A percentile compares a stretch with the other conserved stretches of the same genome.
Conservation (phyloP, 116 monocot species). For the Dioscorea cayenensis region DNA sequence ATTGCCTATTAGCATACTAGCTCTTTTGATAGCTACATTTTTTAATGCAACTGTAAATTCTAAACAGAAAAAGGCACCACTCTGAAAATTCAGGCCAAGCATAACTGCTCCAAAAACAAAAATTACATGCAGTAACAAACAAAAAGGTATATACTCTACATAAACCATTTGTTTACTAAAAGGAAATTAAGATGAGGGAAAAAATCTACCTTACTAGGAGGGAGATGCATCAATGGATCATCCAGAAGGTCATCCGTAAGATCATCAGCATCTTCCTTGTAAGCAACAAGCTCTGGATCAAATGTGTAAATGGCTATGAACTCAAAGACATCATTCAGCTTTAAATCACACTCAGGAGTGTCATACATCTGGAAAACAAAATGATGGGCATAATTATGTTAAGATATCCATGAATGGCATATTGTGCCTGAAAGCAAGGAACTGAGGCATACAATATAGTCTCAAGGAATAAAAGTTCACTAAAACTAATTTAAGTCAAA, state of each 20-base stretch:
- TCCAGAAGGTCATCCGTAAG: constrained; percentile 56
- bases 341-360: constrained; percentile 53
- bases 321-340: constrained; percentile 86
- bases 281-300: constrained; percentile 62
- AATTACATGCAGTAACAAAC: not conserved
- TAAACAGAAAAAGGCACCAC: no score
- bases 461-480: not conserved
- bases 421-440: no score
- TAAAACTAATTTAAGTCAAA: not conserved
- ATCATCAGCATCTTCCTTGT: constrained; percentile 42
- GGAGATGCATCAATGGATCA: constrained; percentile 56
- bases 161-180: not conserved
- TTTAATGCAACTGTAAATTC: no score
- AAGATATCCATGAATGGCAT: no score
- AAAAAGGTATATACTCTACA: not conserved
- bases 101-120: no score
- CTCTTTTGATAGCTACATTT: no score
- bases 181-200: not conserved
- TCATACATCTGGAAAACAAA: constrained; percentile 61
- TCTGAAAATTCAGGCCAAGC: no score
- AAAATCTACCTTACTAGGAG: constrained; percentile 70
- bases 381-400: constrained; percentile 1
- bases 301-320: constrained; percentile 96
- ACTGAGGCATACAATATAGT: no score
- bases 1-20: no score